A percentile compares a stretch with the other conserved stretches of the same genome.
These are phyloP conservation scores for Trichoderma orchidacearum DNA, from an alignment of 495 filamentous ascomycete species.

Conservation along the genomic window DNA sequence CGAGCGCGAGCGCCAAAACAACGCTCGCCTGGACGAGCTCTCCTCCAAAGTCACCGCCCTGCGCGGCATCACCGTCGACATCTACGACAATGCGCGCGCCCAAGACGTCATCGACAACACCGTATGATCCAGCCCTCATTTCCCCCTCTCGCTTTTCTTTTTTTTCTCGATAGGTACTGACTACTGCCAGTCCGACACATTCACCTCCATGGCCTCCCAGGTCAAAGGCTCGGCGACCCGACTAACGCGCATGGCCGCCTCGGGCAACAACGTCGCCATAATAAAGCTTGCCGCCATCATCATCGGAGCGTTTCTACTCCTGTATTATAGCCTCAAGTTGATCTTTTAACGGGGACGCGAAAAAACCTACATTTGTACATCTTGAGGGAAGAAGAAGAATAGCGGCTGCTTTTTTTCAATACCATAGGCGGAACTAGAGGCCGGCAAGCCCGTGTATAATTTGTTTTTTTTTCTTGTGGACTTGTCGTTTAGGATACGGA, in stretches of 20 bases:
- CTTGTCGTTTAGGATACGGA: not conserved
- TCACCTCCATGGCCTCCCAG: slow-evolving; percentile 44
- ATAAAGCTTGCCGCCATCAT: slow-evolving; percentile 80
- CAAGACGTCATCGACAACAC: slow-evolving; percentile 79
- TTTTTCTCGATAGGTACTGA: not conserved
- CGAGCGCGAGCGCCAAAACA: slow-evolving; percentile 93
- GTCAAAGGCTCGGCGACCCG: slow-evolving; percentile 77
- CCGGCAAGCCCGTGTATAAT: not conserved
- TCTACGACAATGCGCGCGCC: slow-evolving; percentile 84
- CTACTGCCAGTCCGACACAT: slow-evolving; percentile 32
- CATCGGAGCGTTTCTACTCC: slow-evolving; percentile 52
- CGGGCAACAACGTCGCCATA: slow-evolving; percentile 81
- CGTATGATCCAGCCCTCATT: slow-evolving; percentile 33
- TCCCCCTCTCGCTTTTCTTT: not conserved
- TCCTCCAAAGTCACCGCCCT: slow-evolving; percentile 80
- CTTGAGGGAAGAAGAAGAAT: not conserved
- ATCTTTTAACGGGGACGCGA: slow-evolving; percentile 43
- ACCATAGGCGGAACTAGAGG: not conserved
- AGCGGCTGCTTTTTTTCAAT: too few relatives aligned
- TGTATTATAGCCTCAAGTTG: slow-evolving; percentile 61
- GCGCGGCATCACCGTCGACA: slow-evolving; percentile 94
- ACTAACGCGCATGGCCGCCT: slow-evolving; percentile 82
- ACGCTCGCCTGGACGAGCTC: slow-evolving; percentile 84
- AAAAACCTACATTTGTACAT: not conserved
- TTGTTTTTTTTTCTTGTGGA: not conserved